phyloP scores from a whole-genome alignment of 805 yeast species.

The Ogataea parapolymorpha region DNA sequence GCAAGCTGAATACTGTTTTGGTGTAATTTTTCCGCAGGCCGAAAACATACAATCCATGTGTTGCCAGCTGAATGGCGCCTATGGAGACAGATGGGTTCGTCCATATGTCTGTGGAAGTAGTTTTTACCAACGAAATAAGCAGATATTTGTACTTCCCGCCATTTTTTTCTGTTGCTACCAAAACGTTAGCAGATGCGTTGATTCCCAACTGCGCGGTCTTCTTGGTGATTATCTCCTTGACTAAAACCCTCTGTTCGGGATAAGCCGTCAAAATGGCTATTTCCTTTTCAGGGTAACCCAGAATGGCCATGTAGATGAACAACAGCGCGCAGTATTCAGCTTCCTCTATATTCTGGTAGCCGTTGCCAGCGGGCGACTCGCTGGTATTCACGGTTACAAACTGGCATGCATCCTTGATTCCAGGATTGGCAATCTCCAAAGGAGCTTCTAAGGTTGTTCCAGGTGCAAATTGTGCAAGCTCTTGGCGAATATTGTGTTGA shows the following conservation, averaged over 20 bases:
- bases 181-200: constrained; percentile 17
- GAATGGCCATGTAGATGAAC: constrained; percentile 43
- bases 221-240: constrained; percentile 39
- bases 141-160: constrained; percentile 31
- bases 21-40: constrained; percentile 9
- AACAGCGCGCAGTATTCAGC: constrained; percentile 46
- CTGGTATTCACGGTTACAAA: constrained; percentile 32
- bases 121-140: constrained; percentile 36
- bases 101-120: constrained; percentile 26
- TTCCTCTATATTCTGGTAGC: constrained; percentile 41
- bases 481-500: neutral
- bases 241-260: constrained; percentile 38
- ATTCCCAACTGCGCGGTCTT: constrained; percentile 20
- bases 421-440: constrained; percentile 16
- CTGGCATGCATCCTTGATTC: constrained; percentile 32
- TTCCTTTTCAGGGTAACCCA: constrained; percentile 38
- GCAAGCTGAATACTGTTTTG: constrained; percentile 15
- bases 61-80: constrained; percentile 13
- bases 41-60: constrained; percentile 13
- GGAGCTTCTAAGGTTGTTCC: constrained; percentile 13
- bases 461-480: neutral
- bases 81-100: constrained; percentile 6
- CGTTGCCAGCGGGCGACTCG: constrained; percentile 25
- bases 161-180: constrained; percentile 29
- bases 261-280: constrained; percentile 42